Conservation (phyloP, 805 yeast genomes). For the Naumovozyma baii region DNA sequence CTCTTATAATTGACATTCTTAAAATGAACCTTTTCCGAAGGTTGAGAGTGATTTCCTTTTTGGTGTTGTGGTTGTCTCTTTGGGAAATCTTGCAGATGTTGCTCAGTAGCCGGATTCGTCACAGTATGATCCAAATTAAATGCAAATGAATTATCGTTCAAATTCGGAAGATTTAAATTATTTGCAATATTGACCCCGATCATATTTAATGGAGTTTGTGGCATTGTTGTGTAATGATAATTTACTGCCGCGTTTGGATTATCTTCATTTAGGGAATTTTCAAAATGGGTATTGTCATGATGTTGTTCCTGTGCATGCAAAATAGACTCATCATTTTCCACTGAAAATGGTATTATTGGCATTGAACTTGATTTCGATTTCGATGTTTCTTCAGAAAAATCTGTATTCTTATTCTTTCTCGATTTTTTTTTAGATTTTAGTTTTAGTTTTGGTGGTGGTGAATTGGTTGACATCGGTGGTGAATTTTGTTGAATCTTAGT, state of each 20-base stretch:
- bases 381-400: too few species aligned
- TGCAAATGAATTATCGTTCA: slow-evolving; percentile 11
- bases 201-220: not conserved
- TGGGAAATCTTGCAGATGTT: slow-evolving; percentile 4
- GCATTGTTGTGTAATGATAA: slow-evolving; percentile 1
- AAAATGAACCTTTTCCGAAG: slow-evolving; percentile 14
- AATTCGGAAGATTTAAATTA: not conserved
- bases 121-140: slow-evolving; percentile 14
- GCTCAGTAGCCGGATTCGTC: slow-evolving; percentile 2
- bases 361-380: not conserved
- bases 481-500: slow-evolving; percentile 10
- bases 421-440: not conserved
- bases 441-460: not conserved
- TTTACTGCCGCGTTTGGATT: not conserved
- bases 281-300: not conserved
- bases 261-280: not conserved
- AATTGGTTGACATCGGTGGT: not conserved
- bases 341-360: not conserved
- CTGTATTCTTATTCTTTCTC: too few species aligned
- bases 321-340: not conserved
- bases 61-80: slow-evolving; percentile 6
- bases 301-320: not conserved
- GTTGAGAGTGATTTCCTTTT: not conserved
- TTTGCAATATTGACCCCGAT: not conserved
- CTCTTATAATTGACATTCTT: slow-evolving; percentile 20